Evolutionary conservation across 116 monocot genomes (phyloP), one percentile per base, ranked within the genome.

Genomic region (Posidonia oceanica): DNA sequence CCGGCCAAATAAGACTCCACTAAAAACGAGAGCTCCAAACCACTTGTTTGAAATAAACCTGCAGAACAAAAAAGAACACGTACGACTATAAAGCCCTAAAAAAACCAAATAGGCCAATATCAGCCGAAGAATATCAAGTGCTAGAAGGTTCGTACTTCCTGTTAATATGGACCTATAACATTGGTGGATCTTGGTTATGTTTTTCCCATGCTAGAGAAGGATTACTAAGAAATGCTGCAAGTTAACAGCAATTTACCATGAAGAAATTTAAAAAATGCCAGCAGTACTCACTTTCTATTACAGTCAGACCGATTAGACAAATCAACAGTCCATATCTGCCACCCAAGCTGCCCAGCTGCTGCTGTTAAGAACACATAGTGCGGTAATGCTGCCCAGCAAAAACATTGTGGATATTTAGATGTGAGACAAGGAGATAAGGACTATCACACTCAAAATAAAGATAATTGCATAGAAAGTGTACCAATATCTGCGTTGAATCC

Each of bases 1-100:
- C 16, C 86, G 85, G 16, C 95, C 95, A 56, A 84, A 77, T 68
- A 95, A 74, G 58, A 86, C 81, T 37, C 95, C 95, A 71, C 86
- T 61, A 73, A 86, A 95, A 57, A 91, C 74, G 4, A 91, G 67
- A 69, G 88, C 95, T 71, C 95, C 95, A 67, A 95, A 91, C 91
- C 91, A 95, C 62, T 95, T 91, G 72, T 91, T 95, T 22, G 95
- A 95, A 77, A 86, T 78, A 75, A 95, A 95, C 80, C 95, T 94
- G 78, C 38, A 68, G 42, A 51, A 13, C 60, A 63, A 36, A 42
- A 39, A 48, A 48, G 7, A 48, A 48, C 29, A 29, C 29, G 7
- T 12, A 48, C 0, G 0, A 12, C 7, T 48, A 10, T 48, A 48
- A 48, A 29, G 29, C 29, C 29, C 48, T 48, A 10, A 7, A 48